phyloP scores from a whole-genome alignment of 176 grass and related monocot genomes.

The Bromus sterilis region DNA sequence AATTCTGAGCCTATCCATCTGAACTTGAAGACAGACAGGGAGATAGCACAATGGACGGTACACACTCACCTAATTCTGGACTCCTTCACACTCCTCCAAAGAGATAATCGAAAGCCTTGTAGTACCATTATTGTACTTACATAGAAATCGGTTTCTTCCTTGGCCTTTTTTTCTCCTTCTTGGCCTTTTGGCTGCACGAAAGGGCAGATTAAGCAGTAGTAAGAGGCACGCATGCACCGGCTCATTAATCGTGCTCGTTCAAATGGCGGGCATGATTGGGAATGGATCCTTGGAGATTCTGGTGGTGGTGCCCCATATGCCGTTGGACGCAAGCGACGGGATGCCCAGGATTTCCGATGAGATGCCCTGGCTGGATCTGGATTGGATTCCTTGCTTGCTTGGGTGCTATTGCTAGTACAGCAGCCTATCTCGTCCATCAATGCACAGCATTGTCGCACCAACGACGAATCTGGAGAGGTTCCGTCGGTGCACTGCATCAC shows the following conservation, averaged over 20 bases:
- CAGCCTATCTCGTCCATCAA: background rate
- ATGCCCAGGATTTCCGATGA: background rate
- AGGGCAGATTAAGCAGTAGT: background rate
- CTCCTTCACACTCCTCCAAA: background rate
- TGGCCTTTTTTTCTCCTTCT: too few relatives aligned
- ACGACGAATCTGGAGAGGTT: background rate
- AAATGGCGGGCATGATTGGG: too few relatives aligned
- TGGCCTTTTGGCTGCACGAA: background rate
- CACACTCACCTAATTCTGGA: background rate
- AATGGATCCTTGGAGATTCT: constrained; percentile 37
- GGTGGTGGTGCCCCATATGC: background rate
- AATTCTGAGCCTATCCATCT: background rate
- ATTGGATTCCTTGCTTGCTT: constrained; percentile 37
- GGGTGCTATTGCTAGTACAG: background rate
- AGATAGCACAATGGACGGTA: background rate
- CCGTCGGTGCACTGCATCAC: background rate
- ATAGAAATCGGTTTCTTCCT: too few relatives aligned
- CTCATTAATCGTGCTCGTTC: too few relatives aligned
- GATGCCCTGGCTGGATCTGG: constrained; percentile 24
- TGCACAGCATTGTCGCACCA: background rate
- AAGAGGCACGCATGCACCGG: background rate
- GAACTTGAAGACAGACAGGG: background rate
- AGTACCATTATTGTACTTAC: too few relatives aligned
- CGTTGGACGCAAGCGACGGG: constrained; percentile 36
- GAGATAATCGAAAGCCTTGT: too few relatives aligned